Percentiles rank a stretch among this genome's conserved stretches.
These are phyloP conservation scores for Solanum ossicruentum DNA, from an alignment of 257 asterid species.

Conservation along the genomic window DNA sequence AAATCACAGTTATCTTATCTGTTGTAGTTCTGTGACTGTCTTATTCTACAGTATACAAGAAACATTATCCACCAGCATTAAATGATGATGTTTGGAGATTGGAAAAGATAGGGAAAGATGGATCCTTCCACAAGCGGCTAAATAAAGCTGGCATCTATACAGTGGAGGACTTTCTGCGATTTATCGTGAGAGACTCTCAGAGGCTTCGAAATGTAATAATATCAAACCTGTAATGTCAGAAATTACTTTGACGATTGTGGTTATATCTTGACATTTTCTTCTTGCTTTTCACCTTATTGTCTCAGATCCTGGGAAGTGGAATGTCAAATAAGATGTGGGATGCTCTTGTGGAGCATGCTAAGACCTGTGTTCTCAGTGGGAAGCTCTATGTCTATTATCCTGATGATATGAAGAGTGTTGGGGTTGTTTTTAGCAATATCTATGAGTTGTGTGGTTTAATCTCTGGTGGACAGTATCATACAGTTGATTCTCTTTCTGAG, in stretches of 20 bases:
- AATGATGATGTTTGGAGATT: conserved; percentile 95
- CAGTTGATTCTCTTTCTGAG: conserved; percentile 71
- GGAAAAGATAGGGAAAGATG: conserved; percentile 95
- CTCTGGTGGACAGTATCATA: conserved; percentile 55
- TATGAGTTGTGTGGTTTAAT: conserved; percentile 78
- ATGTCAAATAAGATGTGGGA: conserved; percentile 99
- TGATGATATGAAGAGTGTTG: conserved; percentile 65
- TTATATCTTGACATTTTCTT: conserved; percentile 1
- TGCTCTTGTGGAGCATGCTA: conserved; percentile 79
- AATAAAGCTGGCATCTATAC: conserved; percentile 52
- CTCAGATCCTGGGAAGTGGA: conserved; percentile 87
- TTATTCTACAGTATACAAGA: conserved; percentile 74
- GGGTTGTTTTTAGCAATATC: conserved; percentile 70
- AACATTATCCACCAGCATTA: conserved; percentile 92
- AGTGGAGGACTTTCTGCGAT: conserved; percentile 74
- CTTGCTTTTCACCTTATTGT: background rate
- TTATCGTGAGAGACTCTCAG: conserved; percentile 64
- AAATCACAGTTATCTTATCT: background rate
- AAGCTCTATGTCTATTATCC: conserved; percentile 80
- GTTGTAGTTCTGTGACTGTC: conserved; percentile 2
- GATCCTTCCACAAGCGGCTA: conserved; percentile 93
- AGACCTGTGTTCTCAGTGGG: conserved; percentile 83
- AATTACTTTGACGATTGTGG: background rate
- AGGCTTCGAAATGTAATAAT: conserved; percentile 72
- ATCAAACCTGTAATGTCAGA: background rate